These are phyloP conservation scores for Plantago elongata DNA, from an alignment of 257 asterid species.

Conservation along the genomic window DNA sequence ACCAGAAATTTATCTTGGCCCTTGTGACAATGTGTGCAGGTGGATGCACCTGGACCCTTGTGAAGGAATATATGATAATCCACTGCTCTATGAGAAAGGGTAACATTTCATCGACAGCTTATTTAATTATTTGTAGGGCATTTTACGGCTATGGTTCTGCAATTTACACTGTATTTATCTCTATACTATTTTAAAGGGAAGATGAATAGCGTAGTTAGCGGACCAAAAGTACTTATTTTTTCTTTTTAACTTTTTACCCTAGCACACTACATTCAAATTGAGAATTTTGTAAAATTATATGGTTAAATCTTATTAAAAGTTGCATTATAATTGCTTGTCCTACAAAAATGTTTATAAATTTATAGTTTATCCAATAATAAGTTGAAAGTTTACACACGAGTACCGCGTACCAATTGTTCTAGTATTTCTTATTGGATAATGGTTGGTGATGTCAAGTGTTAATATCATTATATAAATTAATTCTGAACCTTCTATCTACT, in stretches of 20 bases:
- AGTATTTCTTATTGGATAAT: constrained; percentile 6
- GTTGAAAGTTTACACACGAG: no score
- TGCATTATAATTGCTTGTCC: no score
- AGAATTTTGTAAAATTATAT: no score
- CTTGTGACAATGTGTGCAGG: constrained; percentile 42
- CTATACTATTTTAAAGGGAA: no score
- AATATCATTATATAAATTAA: constrained; percentile 14
- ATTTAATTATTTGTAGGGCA: neutral
- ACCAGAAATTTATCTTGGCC: constrained; percentile 15
- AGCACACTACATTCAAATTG: no score
- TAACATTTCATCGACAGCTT: constrained; percentile 25
- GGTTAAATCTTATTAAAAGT: no score
- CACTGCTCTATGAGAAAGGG: constrained; percentile 94
- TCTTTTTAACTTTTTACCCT: no score
- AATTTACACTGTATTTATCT: constrained; percentile 3
- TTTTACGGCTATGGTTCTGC: constrained; percentile 12
- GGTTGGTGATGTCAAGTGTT: neutral
- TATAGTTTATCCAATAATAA: no score
- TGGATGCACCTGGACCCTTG: constrained; percentile 99
- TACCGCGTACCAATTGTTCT: neutral
- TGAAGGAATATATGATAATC: constrained; percentile 92
- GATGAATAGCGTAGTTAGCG: no score
- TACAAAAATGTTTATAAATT: no score
- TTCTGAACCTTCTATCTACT: constrained; percentile 21
- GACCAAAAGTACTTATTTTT: no score